phyloP scores from a whole-genome alignment of 441 rosid species.

The Jatropha multifida region DNA sequence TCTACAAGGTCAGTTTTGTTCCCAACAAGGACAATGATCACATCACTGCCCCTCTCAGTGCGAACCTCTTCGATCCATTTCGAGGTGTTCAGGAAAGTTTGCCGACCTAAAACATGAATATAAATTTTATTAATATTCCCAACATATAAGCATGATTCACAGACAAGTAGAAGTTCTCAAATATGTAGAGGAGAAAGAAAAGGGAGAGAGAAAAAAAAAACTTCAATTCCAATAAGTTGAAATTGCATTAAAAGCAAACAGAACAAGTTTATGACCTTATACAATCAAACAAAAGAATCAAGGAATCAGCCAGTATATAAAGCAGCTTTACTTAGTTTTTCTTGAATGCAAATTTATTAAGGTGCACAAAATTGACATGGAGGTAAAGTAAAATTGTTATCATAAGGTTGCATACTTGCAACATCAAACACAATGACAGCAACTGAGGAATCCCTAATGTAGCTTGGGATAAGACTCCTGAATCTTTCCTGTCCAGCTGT shows the following conservation, averaged over 20 bases:
- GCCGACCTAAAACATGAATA: slow-evolving; percentile 49
- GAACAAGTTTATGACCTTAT: slow-evolving; percentile 4
- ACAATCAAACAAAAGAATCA: not conserved
- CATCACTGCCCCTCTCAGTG: slow-evolving; percentile 82
- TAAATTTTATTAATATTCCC: slow-evolving; percentile 20
- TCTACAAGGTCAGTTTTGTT: slow-evolving; percentile 85
- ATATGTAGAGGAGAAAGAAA: not conserved
- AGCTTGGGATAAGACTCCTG: slow-evolving; percentile 91
- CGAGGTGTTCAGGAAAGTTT: slow-evolving; percentile 66
- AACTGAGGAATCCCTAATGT: slow-evolving; percentile 75
- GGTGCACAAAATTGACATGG: slow-evolving; percentile 1
- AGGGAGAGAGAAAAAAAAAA: not conserved
- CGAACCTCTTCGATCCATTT: slow-evolving; percentile 89
- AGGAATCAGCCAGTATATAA: not conserved
- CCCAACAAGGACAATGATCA: slow-evolving; percentile 79
- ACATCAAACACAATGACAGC: slow-evolving; percentile 83
- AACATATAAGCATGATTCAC: not conserved
- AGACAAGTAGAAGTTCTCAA: not conserved
- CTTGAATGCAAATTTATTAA: not conserved
- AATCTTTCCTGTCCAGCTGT: slow-evolving; percentile 85
- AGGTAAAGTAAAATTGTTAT: not conserved
- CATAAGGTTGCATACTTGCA: slow-evolving; percentile 53
- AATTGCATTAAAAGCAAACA: not conserved
- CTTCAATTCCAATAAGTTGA: not conserved
- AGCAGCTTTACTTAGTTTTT: not conserved